phyloP scores from a whole-genome alignment of 192 early-diverging fungal genomes.

The Coemansia umbellata region DNA sequence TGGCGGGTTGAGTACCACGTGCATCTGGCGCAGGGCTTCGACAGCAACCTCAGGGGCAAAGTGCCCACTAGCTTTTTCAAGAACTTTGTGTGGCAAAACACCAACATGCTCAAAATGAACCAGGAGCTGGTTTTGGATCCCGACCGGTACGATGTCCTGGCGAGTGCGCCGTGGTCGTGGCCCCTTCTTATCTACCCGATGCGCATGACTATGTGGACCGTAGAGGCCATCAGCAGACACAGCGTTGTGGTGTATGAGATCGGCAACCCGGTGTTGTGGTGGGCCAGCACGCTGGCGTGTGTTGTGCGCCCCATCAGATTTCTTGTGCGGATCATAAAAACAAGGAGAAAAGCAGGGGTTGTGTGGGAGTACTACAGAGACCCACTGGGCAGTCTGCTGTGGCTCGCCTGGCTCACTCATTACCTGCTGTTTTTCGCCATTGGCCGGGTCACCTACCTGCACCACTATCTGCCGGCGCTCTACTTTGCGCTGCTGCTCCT shows the following conservation, averaged over 20 bases:
- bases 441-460: conserved; percentile 73
- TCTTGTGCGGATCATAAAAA: too few species aligned
- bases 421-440: conserved; percentile 71
- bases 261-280: conserved; percentile 67
- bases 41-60: background rate
- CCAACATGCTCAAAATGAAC: conserved; percentile 46
- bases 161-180: conserved; percentile 61
- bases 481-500: conserved; percentile 68
- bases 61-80: background rate
- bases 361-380: too few species aligned
- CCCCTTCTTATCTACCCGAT: conserved; percentile 62
- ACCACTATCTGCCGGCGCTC: conserved; percentile 72
- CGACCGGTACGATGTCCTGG: conserved; percentile 64
- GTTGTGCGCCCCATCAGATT: too few species aligned
- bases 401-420: conserved; percentile 66
- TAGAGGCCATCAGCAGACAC: conserved; percentile 15
- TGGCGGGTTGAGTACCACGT: conserved; percentile 4
- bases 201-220: conserved; percentile 65
- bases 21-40: background rate
- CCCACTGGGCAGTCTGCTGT: conserved; percentile 51
- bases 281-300: conserved; percentile 21
- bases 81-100: background rate
- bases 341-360: too few species aligned
- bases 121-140: conserved; percentile 68
- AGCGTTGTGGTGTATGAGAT: conserved; percentile 65